Conservation (phyloP, 2,329 filamentous ascomycete genomes). For the Davidsoniella australis region DNA sequence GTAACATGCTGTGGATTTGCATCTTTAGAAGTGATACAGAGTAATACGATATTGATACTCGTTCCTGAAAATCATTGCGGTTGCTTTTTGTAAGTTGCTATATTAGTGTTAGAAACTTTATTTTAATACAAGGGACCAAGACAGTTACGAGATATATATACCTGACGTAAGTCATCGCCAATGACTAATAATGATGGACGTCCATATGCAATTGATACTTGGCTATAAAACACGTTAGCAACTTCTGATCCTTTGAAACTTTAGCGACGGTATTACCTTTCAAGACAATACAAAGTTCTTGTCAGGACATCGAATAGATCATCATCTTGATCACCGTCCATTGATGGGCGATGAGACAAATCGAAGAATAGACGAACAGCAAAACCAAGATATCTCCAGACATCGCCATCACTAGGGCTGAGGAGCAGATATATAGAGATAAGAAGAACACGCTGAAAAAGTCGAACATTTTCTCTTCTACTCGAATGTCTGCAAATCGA, state of each 20-base stretch:
- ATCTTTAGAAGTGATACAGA: constrained; percentile 11
- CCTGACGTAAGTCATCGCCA: constrained; percentile 13
- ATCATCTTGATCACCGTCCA: constrained; percentile 12
- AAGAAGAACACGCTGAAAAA: constrained; percentile 12
- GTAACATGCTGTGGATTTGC: constrained; percentile 12
- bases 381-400: constrained; percentile 13
- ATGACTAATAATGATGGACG: constrained; percentile 12
- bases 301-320: constrained; percentile 11
- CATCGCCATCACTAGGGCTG: constrained; percentile 12
- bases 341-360: constrained; percentile 12
- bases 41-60: constrained; percentile 12
- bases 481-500: not conserved
- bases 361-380: constrained; percentile 12
- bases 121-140: not conserved
- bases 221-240: constrained; percentile 20
- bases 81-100: not conserved
- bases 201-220: constrained; percentile 13
- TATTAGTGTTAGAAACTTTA: not conserved
- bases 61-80: constrained; percentile 6
- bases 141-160: constrained; percentile 1
- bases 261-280: constrained; percentile 9
- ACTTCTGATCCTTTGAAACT: not conserved
- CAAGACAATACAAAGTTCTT: constrained; percentile 13
- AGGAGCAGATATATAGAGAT: constrained; percentile 13
- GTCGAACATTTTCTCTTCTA: constrained; percentile 4